These are phyloP conservation scores for Draba incana DNA, from an alignment of 345 rosid genomes.

Conservation along the genomic window DNA sequence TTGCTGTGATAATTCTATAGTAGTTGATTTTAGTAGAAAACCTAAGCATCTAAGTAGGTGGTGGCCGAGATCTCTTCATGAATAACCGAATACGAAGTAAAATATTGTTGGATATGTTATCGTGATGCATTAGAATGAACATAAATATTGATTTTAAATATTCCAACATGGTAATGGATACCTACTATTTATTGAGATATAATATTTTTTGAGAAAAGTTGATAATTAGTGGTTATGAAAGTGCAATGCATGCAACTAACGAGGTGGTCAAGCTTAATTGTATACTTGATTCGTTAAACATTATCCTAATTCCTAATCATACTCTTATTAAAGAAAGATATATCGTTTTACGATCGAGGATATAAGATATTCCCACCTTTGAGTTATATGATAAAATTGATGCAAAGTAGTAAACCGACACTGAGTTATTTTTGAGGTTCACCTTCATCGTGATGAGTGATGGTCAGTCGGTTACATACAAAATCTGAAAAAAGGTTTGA, in stretches of 20 bases:
- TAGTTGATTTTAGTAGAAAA: conserved; percentile 3
- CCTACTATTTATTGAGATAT: not conserved
- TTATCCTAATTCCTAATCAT: conserved; percentile 2
- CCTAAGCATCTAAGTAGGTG: not conserved
- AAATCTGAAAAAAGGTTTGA: not conserved
- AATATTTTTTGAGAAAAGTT: conserved; percentile 19
- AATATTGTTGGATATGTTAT: conserved; percentile 30
- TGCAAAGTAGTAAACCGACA: conserved; percentile 1
- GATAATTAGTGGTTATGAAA: conserved; percentile 9
- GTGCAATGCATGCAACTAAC: conserved; percentile 13
- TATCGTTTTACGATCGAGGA: conserved; percentile 10
- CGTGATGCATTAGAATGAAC: conserved; percentile 16
- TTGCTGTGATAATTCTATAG: not conserved
- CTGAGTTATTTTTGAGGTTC: not conserved
- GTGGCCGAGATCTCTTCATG: not conserved
- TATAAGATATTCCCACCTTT: conserved; percentile 3
- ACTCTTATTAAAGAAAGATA: conserved; percentile 21
- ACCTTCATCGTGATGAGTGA: conserved; percentile 10
- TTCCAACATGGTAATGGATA: not conserved
- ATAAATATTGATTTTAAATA: not conserved
- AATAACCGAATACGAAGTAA: conserved; percentile 12
- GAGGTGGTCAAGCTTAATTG: conserved; percentile 18
- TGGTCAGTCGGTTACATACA: not conserved
- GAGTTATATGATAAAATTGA: conserved; percentile 14
- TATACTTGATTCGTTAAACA: conserved; percentile 18